These are phyloP conservation scores for Clitopilus passeckerianus DNA, from an alignment of 768 basidiomycete species.

Conservation along the genomic window DNA sequence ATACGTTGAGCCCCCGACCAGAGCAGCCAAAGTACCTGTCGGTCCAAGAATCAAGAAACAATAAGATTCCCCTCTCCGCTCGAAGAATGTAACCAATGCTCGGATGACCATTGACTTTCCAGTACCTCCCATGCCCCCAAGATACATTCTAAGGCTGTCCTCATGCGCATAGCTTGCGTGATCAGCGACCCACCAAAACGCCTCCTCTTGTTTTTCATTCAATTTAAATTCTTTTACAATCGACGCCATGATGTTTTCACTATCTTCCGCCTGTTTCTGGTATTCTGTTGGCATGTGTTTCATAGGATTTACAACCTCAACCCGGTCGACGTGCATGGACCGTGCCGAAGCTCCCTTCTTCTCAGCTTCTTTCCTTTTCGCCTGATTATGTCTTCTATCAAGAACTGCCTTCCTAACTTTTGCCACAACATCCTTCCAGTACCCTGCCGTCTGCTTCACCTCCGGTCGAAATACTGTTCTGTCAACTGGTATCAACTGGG, in stretches of 20 bases:
- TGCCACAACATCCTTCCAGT: background rate
- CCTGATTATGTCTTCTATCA: too few species aligned
- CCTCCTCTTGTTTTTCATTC: slow-evolving; percentile 18
- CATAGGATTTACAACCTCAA: too few species aligned
- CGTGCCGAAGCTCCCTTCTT: too few species aligned
- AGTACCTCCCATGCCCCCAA: slow-evolving; percentile 22
- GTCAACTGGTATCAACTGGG: background rate
- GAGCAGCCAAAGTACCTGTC: slow-evolving; percentile 19
- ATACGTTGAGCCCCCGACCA: slow-evolving; percentile 21
- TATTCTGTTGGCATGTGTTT: too few species aligned
- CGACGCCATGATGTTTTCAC: too few species aligned
- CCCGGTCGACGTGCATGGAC: too few species aligned
- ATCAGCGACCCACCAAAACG: slow-evolving; percentile 16
- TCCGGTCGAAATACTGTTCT: background rate
- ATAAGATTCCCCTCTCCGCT: background rate
- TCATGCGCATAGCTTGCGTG: slow-evolving; percentile 8
- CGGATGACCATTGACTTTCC: slow-evolving; percentile 18
- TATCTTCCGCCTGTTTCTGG: too few species aligned
- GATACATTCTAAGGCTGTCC: slow-evolving; percentile 16
- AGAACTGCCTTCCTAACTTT: too few species aligned
- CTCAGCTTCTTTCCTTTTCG: too few species aligned
- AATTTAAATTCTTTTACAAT: too few species aligned
- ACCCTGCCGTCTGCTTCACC: background rate
- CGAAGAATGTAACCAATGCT: slow-evolving; percentile 14
- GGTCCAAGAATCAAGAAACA: slow-evolving; percentile 16